Base-by-base conservation (phyloP, 495 filamentous ascomycete genomes). In the Trichoderma gamsii region DNA sequence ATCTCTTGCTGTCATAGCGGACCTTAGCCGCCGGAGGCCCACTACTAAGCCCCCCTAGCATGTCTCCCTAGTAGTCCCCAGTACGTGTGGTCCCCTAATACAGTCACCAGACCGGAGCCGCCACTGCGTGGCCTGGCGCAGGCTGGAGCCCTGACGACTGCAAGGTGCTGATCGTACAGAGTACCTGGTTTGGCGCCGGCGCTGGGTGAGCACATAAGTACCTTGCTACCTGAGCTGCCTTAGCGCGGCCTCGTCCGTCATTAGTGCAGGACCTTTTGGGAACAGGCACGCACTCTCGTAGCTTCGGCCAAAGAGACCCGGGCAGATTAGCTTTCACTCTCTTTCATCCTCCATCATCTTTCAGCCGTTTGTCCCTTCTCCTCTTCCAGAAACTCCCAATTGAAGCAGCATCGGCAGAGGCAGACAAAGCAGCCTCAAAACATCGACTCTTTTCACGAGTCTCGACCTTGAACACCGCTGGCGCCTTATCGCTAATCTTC, bases 251-350 rank as follows among this genome's bases (percentile, higher is more conserved):
- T 61, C 25, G 15, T 27, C 56, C 56, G 25, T 61, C 25, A 32
- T 61, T 61, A 61, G 56, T 32, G 56, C 56, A 61, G 56, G 56
- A 61, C 56, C 56, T 61, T 61, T 61, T 27, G 56, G 23, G 11
- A 61, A 8, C 21, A n/a, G 16, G 51, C n/a, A 56, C 51, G 8
- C n/a, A 25, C 27, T 29, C 12, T 16, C 27, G 11, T 18, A 4
- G 25, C 16, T 18, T 61, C 23, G n/a, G 16, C 56, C 8, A 61
- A 13, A 32, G 44, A n/a, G 13, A 49, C 44, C 44, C 49, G 9
- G 21, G 21, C 21, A 52, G 49, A 21, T 61, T 61, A 32, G 25
- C 56, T 61, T 61, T 23, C 27, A 32, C 25, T 18, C 35, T 61
- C 56, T 61, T 29, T 32, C 23, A 61, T 32, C 8, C 25, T 29